These are phyloP conservation scores for Glutinoglossum americanum DNA, from an alignment of 495 filamentous ascomycete genomes.

Conservation along the genomic window DNA sequence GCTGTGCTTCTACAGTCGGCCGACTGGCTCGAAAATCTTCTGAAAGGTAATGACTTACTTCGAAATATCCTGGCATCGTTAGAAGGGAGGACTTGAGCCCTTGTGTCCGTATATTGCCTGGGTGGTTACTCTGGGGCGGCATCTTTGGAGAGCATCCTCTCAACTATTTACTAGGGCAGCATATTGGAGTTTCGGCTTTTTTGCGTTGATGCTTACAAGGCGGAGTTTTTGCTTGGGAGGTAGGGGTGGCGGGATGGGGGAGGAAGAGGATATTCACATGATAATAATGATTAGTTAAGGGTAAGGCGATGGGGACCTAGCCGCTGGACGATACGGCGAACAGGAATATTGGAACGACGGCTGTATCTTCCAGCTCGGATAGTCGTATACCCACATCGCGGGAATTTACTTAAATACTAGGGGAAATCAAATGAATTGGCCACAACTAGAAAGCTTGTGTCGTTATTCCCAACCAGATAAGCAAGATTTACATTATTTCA, in stretches of 20 bases:
- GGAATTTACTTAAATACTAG: not conserved
- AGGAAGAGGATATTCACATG: not conserved
- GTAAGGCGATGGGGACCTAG: not conserved
- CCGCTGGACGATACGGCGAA: not conserved
- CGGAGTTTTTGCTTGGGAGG: not conserved
- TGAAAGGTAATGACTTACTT: conserved; percentile 40
- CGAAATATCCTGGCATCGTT: conserved; percentile 3
- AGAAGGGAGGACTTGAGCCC: not conserved
- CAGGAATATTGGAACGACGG: not conserved
- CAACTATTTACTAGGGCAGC: not conserved
- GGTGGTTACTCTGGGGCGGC: not conserved
- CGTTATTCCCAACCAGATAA: not conserved
- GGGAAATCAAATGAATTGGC: not conserved
- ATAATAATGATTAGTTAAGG: not conserved
- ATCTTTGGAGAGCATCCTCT: not conserved
- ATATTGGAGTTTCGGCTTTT: not conserved
- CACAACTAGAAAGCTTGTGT: not conserved
- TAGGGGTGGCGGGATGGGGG: too few relatives aligned
- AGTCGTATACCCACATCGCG: not conserved
- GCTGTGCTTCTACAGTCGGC: conserved; percentile 48
- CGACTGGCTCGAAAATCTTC: conserved; percentile 51
- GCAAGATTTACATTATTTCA: too few relatives aligned
- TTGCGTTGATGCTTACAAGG: not conserved
- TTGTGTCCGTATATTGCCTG: not conserved
- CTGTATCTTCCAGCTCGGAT: not conserved